Conservation (phyloP, 176 grass and related monocot genomes). For the Carex kokanica region DNA sequence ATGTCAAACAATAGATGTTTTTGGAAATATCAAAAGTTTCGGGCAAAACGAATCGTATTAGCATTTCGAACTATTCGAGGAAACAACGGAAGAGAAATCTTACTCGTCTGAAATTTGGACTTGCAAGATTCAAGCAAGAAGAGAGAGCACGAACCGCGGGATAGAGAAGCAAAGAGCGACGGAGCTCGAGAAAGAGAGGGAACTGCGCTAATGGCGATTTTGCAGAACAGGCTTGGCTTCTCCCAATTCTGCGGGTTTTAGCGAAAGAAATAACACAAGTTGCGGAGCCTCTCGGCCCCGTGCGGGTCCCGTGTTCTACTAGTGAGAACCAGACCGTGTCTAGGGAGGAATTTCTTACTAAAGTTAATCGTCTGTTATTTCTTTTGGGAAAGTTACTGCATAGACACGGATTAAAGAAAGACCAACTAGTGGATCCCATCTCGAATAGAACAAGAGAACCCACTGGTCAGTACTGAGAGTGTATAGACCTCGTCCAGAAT, state of each 20-base stretch:
- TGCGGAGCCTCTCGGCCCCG: background rate
- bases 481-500: background rate
- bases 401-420: background rate
- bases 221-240: background rate
- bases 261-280: background rate
- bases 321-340: background rate
- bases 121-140: background rate
- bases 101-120: background rate
- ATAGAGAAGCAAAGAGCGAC: background rate
- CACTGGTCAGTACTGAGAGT: background rate
- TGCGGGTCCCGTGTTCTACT: background rate
- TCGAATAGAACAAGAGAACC: background rate
- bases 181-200: background rate
- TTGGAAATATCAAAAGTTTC: background rate
- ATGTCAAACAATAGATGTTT: background rate
- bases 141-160: background rate
- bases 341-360: background rate
- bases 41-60: background rate
- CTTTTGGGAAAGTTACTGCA: background rate
- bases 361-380: background rate
- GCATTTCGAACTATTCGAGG: background rate
- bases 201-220: conserved; percentile 4
- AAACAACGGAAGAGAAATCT: background rate
- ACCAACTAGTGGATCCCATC: background rate
- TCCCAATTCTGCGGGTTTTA: background rate